Conservation (phyloP, 2,329 filamentous ascomycete genomes). For the Mariannaea sp. region DNA sequence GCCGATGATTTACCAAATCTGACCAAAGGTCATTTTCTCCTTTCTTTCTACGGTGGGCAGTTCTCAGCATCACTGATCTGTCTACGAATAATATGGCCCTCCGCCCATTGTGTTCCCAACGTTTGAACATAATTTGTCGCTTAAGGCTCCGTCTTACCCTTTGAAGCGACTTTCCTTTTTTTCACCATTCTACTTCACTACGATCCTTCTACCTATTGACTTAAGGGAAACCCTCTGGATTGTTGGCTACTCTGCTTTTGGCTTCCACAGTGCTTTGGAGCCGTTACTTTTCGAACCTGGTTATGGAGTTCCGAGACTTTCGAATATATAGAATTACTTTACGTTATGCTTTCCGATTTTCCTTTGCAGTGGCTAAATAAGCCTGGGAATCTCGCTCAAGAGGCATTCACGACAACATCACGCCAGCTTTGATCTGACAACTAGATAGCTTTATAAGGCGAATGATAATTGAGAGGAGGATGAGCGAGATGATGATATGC, state of each 20-base stretch:
- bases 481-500: background rate
- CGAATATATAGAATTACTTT: slow-evolving; percentile 16
- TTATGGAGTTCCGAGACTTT: slow-evolving; percentile 6
- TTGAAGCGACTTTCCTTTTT: slow-evolving; percentile 8
- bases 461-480: background rate
- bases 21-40: slow-evolving; percentile 5
- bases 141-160: slow-evolving; percentile 6
- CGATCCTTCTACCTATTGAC: slow-evolving; percentile 21
- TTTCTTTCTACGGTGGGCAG: background rate
- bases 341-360: slow-evolving; percentile 5
- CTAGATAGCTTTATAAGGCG: background rate
- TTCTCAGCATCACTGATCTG: background rate
- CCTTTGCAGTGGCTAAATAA: slow-evolving; percentile 5
- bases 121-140: slow-evolving; percentile 14
- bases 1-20: slow-evolving; percentile 1
- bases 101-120: slow-evolving; percentile 10
- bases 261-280: background rate
- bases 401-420: background rate
- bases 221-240: slow-evolving; percentile 14
- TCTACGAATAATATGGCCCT: slow-evolving; percentile 4
- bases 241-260: slow-evolving; percentile 7
- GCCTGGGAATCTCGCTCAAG: background rate
- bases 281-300: slow-evolving; percentile 5
- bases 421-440: background rate
- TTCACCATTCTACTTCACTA: slow-evolving; percentile 12